phyloP scores from a whole-genome alignment of 352 stramenopile genomes.

The Peronosclerospora sorghi region DNA sequence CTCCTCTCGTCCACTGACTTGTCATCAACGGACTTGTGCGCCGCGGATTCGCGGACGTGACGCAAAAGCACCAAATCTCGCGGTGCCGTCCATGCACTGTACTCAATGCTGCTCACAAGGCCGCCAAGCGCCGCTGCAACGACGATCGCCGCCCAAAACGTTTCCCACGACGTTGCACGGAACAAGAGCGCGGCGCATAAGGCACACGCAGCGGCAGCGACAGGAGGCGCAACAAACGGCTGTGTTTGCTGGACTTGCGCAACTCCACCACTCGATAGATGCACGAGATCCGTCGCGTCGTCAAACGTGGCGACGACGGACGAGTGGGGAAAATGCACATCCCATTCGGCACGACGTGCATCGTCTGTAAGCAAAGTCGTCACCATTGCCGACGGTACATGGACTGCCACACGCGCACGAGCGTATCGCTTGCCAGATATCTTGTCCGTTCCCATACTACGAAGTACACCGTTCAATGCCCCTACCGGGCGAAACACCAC shows the following conservation, averaged over 20 bases:
- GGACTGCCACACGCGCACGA: conserved; percentile 51
- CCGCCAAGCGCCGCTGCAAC: conserved; percentile 38
- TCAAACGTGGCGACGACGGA: conserved; percentile 60
- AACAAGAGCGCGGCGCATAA: conserved; percentile 35
- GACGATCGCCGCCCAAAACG: conserved; percentile 34
- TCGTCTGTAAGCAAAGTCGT: conserved; percentile 55
- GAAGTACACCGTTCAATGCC: conserved; percentile 42
- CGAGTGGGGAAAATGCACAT: conserved; percentile 57
- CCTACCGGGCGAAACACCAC: conserved; percentile 52
- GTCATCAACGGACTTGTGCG: conserved; percentile 19
- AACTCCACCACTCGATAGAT: conserved; percentile 44
- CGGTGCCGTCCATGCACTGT: conserved; percentile 33
- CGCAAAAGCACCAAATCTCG: conserved; percentile 66
- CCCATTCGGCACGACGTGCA: conserved; percentile 61
- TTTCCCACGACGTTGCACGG: conserved; percentile 26
- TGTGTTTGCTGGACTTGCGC: conserved; percentile 28
- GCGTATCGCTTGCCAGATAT: conserved; percentile 33
- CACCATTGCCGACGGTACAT: conserved; percentile 53
- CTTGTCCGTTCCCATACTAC: conserved; percentile 38
- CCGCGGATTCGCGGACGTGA: conserved; percentile 56
- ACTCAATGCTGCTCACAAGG: conserved; percentile 40
- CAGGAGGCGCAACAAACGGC: conserved; percentile 38
- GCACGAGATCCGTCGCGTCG: conserved; percentile 60
- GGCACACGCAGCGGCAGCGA: conserved; percentile 31
- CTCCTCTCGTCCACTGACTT: conserved; percentile 36